phyloP scores from a whole-genome alignment of 306 rosid genomes.

The Mimosa bimucronata region DNA sequence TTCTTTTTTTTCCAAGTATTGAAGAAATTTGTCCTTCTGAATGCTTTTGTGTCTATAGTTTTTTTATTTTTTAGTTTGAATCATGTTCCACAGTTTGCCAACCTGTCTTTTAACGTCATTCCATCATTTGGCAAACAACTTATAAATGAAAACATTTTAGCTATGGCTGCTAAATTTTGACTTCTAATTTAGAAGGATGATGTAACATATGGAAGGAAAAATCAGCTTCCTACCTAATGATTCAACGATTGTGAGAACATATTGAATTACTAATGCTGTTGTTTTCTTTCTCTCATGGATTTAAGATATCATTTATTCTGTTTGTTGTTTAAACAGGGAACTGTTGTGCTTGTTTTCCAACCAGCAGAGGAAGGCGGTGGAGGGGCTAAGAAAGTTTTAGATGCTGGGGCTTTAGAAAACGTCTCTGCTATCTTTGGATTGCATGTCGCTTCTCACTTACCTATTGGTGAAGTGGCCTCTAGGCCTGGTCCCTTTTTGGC shows the following conservation, averaged over 20 bases:
- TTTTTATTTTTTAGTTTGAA: not conserved
- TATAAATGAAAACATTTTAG: not conserved
- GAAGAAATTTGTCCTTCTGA: not conserved
- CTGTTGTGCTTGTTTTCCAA: conserved; percentile 88
- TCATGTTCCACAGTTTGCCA: conserved; percentile 1
- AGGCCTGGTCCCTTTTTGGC: conserved; percentile 74
- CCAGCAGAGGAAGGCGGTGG: conserved; percentile 95
- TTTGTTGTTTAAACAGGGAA: conserved; percentile 62
- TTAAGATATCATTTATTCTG: conserved; percentile 25
- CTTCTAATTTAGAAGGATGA: not conserved
- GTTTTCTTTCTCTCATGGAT: conserved; percentile 20
- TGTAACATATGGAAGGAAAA: not conserved
- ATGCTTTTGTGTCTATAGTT: not conserved
- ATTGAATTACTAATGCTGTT: not conserved
- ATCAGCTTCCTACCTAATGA: conserved; percentile 6
- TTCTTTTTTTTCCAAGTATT: not conserved
- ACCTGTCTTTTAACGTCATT: not conserved
- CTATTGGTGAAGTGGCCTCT: conserved; percentile 65
- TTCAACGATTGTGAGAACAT: conserved; percentile 1
- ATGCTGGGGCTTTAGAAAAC: conserved; percentile 62
- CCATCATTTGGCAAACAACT: conserved; percentile 18
- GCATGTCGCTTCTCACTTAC: conserved; percentile 42
- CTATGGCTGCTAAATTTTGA: conserved; percentile 5
- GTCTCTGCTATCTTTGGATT: conserved; percentile 76
- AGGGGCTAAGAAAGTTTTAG: conserved; percentile 79